phyloP scores from a whole-genome alignment of 2,329 filamentous ascomycete genomes.

The Aspergillus sp. region DNA sequence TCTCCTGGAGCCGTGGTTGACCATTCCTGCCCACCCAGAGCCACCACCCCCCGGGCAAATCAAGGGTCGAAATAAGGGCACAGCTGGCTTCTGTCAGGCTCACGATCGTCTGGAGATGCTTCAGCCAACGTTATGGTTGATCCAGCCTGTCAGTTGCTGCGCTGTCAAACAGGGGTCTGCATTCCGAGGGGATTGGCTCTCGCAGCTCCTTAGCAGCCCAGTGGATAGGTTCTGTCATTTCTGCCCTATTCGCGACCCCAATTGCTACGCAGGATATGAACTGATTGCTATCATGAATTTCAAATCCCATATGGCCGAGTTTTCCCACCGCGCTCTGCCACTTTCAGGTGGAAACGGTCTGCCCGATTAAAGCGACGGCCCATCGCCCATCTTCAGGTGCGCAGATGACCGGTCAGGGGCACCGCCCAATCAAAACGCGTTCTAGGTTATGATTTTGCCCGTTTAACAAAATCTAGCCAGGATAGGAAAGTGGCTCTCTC shows the following conservation, averaged over 20 bases:
- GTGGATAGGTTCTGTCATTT: not conserved
- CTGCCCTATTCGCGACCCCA: not conserved
- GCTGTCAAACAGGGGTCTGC: slow-evolving; percentile 3
- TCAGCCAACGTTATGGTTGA: not conserved
- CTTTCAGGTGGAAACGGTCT: no score
- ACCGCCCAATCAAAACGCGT: not conserved
- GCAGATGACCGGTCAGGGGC: slow-evolving; percentile 1
- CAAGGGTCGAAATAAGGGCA: not conserved
- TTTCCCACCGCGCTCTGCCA: no score
- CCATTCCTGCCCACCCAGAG: slow-evolving; percentile 4
- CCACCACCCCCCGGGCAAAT: not conserved
- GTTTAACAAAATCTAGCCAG: not conserved
- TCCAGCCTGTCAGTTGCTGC: slow-evolving; percentile 5
- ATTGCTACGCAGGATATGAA: not conserved
- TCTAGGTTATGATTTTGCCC: not conserved
- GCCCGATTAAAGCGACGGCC: no score
- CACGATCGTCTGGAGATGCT: not conserved
- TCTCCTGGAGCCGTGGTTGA: slow-evolving; percentile 14
- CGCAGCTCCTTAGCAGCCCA: not conserved
- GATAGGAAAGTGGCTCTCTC: not conserved
- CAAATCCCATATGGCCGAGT: not conserved
- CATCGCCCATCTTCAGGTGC: no score
- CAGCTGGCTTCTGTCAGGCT: not conserved
- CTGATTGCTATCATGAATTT: not conserved
- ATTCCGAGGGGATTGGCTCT: not conserved